Percentiles rank a stretch among this genome's conserved stretches.
These are phyloP conservation scores for Barbarea vulgaris DNA, from an alignment of 345 rosid genomes.

Conservation along the genomic window DNA sequence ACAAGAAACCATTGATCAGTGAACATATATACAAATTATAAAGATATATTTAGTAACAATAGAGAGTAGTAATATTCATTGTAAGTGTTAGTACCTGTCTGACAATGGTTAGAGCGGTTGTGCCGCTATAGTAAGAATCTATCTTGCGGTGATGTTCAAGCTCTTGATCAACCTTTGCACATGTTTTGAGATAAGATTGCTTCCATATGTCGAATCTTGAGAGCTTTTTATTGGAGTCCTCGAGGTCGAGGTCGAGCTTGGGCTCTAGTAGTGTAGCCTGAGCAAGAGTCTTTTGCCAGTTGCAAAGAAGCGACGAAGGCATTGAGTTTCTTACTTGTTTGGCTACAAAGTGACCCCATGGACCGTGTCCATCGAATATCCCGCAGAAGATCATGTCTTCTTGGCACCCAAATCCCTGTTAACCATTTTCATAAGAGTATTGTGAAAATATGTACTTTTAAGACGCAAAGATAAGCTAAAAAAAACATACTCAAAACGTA, in stretches of 20 bases:
- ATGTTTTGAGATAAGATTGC: conserved; percentile 75
- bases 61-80: neutral
- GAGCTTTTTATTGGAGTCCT: conserved; percentile 47
- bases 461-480: neutral
- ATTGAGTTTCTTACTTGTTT: conserved; percentile 77
- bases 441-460: neutral
- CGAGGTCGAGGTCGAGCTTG: conserved; percentile 38
- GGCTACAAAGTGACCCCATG: conserved; percentile 95
- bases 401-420: conserved; percentile 91
- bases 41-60: neutral
- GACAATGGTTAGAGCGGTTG: conserved; percentile 82
- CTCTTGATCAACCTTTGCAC: conserved; percentile 79
- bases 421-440: neutral
- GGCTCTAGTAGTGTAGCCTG: conserved; percentile 51
- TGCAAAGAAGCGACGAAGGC: conserved; percentile 71
- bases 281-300: conserved; percentile 88
- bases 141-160: conserved; percentile 69
- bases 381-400: conserved; percentile 91
- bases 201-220: conserved; percentile 73
- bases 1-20: conserved; percentile 24
- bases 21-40: neutral
- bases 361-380: conserved; percentile 96
- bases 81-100: conserved; percentile 68
- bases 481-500: neutral
- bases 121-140: conserved; percentile 82